Percentiles rank a stretch among this genome's conserved stretches.
These are phyloP conservation scores for Inga leiocalycina DNA, from an alignment of 306 rosid species.

Conservation along the genomic window DNA sequence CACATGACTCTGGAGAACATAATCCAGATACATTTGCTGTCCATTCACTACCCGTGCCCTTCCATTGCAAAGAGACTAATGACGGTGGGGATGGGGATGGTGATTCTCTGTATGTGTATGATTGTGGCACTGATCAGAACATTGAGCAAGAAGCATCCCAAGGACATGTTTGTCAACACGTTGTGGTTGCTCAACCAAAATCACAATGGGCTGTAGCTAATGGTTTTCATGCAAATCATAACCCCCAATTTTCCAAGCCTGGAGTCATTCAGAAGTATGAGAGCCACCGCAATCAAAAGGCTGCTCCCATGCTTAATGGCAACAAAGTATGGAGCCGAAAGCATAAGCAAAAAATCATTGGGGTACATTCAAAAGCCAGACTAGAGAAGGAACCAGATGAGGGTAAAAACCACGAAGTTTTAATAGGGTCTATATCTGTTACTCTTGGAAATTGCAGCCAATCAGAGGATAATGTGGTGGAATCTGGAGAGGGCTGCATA, in stretches of 20 bases:
- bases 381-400: constrained; percentile 55
- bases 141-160: constrained; percentile 50
- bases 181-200: constrained; percentile 47
- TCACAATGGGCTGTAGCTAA: constrained; percentile 52
- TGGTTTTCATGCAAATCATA: constrained; percentile 51
- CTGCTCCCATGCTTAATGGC: constrained; percentile 42
- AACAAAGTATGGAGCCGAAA: constrained; percentile 83
- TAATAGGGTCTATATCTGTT: constrained; percentile 89
- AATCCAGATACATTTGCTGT: constrained; percentile 39
- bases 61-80: constrained; percentile 38
- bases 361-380: constrained; percentile 46
- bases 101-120: constrained; percentile 40
- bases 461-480: constrained; percentile 42
- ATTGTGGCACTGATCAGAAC: constrained; percentile 47
- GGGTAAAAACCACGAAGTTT: constrained; percentile 64
- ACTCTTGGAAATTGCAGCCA: constrained; percentile 61
- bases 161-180: constrained; percentile 44
- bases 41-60: constrained; percentile 41
- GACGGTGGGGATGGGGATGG: constrained; percentile 52
- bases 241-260: constrained; percentile 58
- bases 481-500: constrained; percentile 40
- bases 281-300: constrained; percentile 53
- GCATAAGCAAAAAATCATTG: constrained; percentile 61
- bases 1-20: constrained; percentile 34
- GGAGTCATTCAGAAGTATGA: constrained; percentile 61